Evolutionary conservation across 768 basidiomycete genomes (phyloP).

Genomic region (Boletales sp.): DNA sequence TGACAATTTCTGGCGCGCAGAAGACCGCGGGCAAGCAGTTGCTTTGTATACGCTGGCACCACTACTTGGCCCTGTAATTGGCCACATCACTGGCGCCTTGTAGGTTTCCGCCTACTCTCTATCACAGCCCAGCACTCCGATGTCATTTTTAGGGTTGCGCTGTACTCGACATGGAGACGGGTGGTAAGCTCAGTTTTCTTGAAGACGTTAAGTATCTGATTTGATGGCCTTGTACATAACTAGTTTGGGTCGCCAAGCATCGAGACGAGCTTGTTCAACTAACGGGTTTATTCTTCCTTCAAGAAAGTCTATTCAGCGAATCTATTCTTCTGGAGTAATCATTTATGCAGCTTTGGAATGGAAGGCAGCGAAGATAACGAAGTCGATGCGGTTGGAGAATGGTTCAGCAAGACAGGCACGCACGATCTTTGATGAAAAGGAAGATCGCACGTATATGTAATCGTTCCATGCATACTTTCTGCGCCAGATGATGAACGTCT

Average conservation of each 20-base stretch:
- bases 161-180: slow-evolving; percentile 69
- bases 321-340: neutral
- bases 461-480: neutral
- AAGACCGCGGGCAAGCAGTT: slow-evolving; percentile 62
- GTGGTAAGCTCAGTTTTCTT: slow-evolving; percentile 42
- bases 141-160: slow-evolving; percentile 42
- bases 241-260: slow-evolving; percentile 70
- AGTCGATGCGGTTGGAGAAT: slow-evolving; percentile 47
- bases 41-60: slow-evolving; percentile 65
- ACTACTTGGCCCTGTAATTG: slow-evolving; percentile 60
- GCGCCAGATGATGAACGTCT: no score
- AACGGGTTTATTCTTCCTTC: slow-evolving; percentile 51
- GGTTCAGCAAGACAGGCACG: slow-evolving; percentile 34
- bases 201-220: neutral
- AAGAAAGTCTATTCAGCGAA: slow-evolving; percentile 50
- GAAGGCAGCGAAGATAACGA: slow-evolving; percentile 47
- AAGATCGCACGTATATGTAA: slow-evolving; percentile 41
- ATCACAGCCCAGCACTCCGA: neutral
- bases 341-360: slow-evolving; percentile 35
- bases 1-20: slow-evolving; percentile 55
- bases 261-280: slow-evolving; percentile 50
- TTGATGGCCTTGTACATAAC: neutral
- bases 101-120: slow-evolving; percentile 16
- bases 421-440: slow-evolving; percentile 43
- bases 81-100: slow-evolving; percentile 63